Evolutionary conservation across 2,329 filamentous ascomycete genomes (phyloP).

Genomic region (Tricladium varicosporioides): DNA sequence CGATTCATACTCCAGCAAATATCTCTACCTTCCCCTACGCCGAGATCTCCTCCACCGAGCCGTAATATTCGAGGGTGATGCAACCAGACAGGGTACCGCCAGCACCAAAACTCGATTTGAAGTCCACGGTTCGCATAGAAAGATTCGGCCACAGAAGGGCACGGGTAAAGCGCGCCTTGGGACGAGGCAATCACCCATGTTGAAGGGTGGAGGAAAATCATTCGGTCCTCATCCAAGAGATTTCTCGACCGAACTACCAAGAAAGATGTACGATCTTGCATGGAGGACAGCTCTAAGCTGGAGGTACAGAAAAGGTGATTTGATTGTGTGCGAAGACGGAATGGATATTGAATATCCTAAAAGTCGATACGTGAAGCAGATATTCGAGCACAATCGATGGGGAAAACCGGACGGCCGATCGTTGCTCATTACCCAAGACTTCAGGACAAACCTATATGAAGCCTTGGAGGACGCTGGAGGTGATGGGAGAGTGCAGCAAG

Average conservation of each 20-base stretch:
- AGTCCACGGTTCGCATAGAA: slow-evolving; percentile 78
- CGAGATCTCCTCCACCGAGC: slow-evolving; percentile 91
- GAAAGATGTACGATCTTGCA: slow-evolving; percentile 92
- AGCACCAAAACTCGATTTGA: slow-evolving; percentile 78
- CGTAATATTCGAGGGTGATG: slow-evolving; percentile 89
- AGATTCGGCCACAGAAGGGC: slow-evolving; percentile 86
- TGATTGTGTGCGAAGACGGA: slow-evolving; percentile 79
- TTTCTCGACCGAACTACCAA: slow-evolving; percentile 78
- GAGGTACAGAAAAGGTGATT: slow-evolving; percentile 81
- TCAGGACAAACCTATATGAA: slow-evolving; percentile 61
- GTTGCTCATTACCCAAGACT: slow-evolving; percentile 67
- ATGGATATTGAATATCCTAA: slow-evolving; percentile 58
- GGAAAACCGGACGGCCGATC: slow-evolving; percentile 66
- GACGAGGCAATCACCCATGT: slow-evolving; percentile 75
- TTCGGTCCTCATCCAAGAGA: slow-evolving; percentile 92
- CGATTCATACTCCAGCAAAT: slow-evolving; percentile 74
- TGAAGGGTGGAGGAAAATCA: slow-evolving; percentile 80
- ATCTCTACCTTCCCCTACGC: slow-evolving; percentile 83
- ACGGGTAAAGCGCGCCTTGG: slow-evolving; percentile 77
- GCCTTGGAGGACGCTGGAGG: slow-evolving; percentile 62
- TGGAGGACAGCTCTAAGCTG: slow-evolving; percentile 94
- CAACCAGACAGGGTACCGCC: slow-evolving; percentile 82
- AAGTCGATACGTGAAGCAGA: slow-evolving; percentile 60
- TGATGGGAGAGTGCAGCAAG: slow-evolving; percentile 67
- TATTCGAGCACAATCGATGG: slow-evolving; percentile 71